Percentiles rank a stretch among this genome's conserved stretches.
Evolutionary conservation across 2,329 filamentous ascomycete species (phyloP).

Genomic region (Capronia coronata): DNA sequence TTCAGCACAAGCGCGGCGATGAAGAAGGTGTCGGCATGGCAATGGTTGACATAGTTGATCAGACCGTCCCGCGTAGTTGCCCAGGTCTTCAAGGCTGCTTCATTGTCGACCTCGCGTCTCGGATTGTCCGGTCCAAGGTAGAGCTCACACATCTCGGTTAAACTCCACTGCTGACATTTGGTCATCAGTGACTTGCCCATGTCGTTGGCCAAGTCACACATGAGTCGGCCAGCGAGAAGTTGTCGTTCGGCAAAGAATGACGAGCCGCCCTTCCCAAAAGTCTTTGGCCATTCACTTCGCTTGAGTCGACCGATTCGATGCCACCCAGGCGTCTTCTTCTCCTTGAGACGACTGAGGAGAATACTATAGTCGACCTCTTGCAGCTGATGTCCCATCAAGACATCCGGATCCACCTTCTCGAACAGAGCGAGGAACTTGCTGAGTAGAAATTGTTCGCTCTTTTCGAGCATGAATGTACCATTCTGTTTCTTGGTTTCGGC

Average conservation of each 20-base stretch:
- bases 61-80: conserved; percentile 74
- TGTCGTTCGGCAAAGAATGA: conserved; percentile 92
- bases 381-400: conserved; percentile 88
- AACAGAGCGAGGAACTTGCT: conserved; percentile 85
- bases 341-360: conserved; percentile 74
- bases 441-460: conserved; percentile 75
- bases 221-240: conserved; percentile 75
- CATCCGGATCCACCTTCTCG: conserved; percentile 83
- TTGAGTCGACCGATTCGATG: conserved; percentile 84
- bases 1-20: conserved; percentile 83
- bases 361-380: conserved; percentile 96
- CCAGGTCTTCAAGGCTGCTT: conserved; percentile 80
- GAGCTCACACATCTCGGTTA: conserved; percentile 94
- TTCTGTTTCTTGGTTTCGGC: conserved; percentile 49
- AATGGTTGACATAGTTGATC: conserved; percentile 88
- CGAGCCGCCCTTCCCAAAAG: conserved; percentile 75
- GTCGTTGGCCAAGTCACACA: conserved; percentile 93
- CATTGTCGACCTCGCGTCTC: conserved; percentile 81
- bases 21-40: conserved; percentile 92
- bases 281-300: conserved; percentile 76
- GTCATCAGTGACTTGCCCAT: conserved; percentile 95
- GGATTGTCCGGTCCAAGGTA: conserved; percentile 68
- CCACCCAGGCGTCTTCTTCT: conserved; percentile 91
- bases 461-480: conserved; percentile 74
- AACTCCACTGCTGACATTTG: conserved; percentile 95